Evolutionary conservation across 2,329 filamentous ascomycete species (phyloP).

Genomic region (Fusarium globosum): DNA sequence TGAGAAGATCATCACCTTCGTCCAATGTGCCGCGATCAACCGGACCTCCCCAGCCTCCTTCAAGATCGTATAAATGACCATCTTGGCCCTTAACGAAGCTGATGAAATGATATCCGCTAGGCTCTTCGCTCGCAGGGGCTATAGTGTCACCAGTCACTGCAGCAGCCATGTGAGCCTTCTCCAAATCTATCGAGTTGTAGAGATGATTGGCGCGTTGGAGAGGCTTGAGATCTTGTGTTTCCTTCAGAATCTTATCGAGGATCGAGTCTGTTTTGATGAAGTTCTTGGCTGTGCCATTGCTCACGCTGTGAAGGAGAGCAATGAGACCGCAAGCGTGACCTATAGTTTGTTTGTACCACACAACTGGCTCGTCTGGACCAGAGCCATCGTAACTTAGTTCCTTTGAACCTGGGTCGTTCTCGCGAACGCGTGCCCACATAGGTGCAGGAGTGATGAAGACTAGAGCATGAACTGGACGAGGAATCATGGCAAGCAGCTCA

Average conservation of each 20-base stretch:
- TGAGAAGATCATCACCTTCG: slow-evolving; percentile 71
- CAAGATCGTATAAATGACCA: slow-evolving; percentile 79
- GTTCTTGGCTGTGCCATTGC: slow-evolving; percentile 72
- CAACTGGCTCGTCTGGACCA: slow-evolving; percentile 68
- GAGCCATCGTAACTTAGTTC: slow-evolving; percentile 48
- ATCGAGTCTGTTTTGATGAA: slow-evolving; percentile 65
- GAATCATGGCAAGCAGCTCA: slow-evolving; percentile 75
- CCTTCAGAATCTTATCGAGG: slow-evolving; percentile 68
- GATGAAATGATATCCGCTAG: slow-evolving; percentile 80
- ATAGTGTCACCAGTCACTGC: slow-evolving; percentile 75
- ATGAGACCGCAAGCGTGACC: slow-evolving; percentile 85
- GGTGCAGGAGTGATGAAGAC: slow-evolving; percentile 79
- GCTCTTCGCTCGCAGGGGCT: slow-evolving; percentile 70
- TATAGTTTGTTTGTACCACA: slow-evolving; percentile 90
- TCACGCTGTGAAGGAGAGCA: slow-evolving; percentile 77
- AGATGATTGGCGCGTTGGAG: slow-evolving; percentile 73
- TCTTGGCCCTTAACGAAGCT: slow-evolving; percentile 78
- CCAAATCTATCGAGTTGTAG: slow-evolving; percentile 76
- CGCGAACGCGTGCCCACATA: slow-evolving; percentile 59
- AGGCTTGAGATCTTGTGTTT: slow-evolving; percentile 71
- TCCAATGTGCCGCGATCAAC: slow-evolving; percentile 70
- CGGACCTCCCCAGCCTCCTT: slow-evolving; percentile 79
- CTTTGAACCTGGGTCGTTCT: slow-evolving; percentile 36
- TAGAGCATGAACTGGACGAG: slow-evolving; percentile 79
- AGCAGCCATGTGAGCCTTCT: slow-evolving; percentile 77